These are phyloP conservation scores for Ramaria rubella DNA, from an alignment of 768 basidiomycete genomes.

Conservation along the genomic window DNA sequence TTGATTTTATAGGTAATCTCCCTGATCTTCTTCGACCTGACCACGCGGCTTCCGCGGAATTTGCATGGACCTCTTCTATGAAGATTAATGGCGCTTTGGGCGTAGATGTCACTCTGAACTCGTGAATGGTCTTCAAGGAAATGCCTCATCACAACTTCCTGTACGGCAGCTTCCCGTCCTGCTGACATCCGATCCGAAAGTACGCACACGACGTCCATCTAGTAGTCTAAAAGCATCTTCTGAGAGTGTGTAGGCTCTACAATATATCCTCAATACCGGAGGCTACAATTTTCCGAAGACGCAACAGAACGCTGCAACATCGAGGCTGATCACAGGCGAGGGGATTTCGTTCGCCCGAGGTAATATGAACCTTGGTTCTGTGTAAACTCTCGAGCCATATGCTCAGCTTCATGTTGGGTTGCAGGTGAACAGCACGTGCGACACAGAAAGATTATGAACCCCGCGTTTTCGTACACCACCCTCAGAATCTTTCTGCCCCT, in stretches of 20 bases:
- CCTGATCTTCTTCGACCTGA: not conserved
- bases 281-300: slow-evolving; percentile 23
- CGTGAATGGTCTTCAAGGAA: too few species aligned
- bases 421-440: slow-evolving; percentile 23
- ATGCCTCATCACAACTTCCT: not conserved
- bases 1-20: not conserved
- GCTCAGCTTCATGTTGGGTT: too few species aligned
- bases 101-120: not conserved
- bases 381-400: not conserved
- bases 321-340: slow-evolving; percentile 43
- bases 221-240: not conserved
- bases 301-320: slow-evolving; percentile 30
- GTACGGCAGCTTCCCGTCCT: not conserved
- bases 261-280: slow-evolving; percentile 23
- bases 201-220: not conserved
- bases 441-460: slow-evolving; percentile 31
- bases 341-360: slow-evolving; percentile 52
- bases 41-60: not conserved
- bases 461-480: slow-evolving; percentile 28
- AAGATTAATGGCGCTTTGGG: not conserved
- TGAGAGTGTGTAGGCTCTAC: slow-evolving; percentile 14
- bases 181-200: not conserved
- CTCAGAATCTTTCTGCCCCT: slow-evolving; percentile 31
- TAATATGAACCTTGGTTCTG: slow-evolving; percentile 13
- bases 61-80: slow-evolving; percentile 2